Evolutionary conservation across 805 yeast genomes (phyloP), one percentile per base, ranked within the genome.

Genomic region (Teunomyces stri): DNA sequence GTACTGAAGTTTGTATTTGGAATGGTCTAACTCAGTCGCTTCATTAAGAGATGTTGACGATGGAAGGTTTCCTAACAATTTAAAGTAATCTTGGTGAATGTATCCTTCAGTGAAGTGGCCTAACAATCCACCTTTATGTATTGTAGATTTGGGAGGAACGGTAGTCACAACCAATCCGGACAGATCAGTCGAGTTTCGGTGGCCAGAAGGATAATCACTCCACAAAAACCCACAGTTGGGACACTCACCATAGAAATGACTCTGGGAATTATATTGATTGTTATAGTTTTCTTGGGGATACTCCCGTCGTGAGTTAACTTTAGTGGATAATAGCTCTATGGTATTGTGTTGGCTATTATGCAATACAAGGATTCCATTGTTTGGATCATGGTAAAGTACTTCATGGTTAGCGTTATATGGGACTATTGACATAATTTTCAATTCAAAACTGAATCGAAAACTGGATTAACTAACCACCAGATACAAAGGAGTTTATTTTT

Each of bases 51-150:
- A 18, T 16, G 44, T 48, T 48, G 5, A 22, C 6, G 40, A 37
- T 16, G 65, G 68, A 4, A 67, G 52, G 13, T 61, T 58, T 1
- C 64, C 66, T 31, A 70, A 56, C 12, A 69, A 47, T 53, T 66
- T 65, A 57, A 70, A 70, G 51, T 70, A 70, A 49, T 70, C 70
- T 29, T 56, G 59, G 45, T 65, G 72, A 63, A 67, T 65, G 46
- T 66, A 69, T 16, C 53, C 55, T 12, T 48, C 43, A 16, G 47
- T 44, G 35, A 33, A 18, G n/a, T 33, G 20, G 21, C 12, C 21
- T n/a, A 30, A 13, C 18, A 30, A 22, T 15, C 33, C n/a, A 5
- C 34, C 20, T n/a, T 20, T 35, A 20, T 35, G 38, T 5, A 20
- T 16, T 12, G 13, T 18, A 18, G 38, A 12, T 10, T 35, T 20